Evolutionary conservation across 2,329 filamentous ascomycete genomes (phyloP), one percentile per base, ranked within the genome.

Genomic region (Sclerotinia spermophila): DNA sequence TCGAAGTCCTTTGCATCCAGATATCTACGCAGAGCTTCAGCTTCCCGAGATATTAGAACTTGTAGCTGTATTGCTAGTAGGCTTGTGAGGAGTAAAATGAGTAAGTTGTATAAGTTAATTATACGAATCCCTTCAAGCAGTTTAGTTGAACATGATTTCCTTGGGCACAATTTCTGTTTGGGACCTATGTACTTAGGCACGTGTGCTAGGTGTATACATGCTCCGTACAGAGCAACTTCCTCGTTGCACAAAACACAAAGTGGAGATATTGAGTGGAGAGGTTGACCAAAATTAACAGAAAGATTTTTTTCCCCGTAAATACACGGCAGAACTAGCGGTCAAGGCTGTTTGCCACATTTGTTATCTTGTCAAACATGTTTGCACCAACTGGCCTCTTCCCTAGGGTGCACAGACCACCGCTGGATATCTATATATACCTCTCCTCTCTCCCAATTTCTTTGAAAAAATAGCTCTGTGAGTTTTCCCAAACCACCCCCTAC

Each of bases 381-480:
- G 62, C 62, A 65, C 24, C 5, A 53, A 53, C 33, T 38, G 33
- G 62, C 45, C 33, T 24, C 21, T 51, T 7, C 5, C 5, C 13
- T 24, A 30, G 24, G 5, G 24, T 24, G 62, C 62, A 65, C 62
- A 33, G 62, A 19, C 62, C 59, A 15, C 1, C 15, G 4, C 3
- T 33, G 7, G 21, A 30, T 5, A 40, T 65, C 45, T 65, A 65
- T 65, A 65, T 53, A 53, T 53, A 1, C 71, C 21, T 51, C 45
- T 17, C 11, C 15, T 40, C 30, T 6, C 45, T 61, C 60, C 60
- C 48, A 15, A 17, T 82, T 10, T 33, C 27, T 2, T 33, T 55
- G 40, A 42, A 42, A 42, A 42, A 42, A 13, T 76, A 85, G 83
- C 83, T 84, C 82, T 84, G 67, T 67, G 42, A 40, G 64, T 33